These are phyloP conservation scores for Ophiostoma sp. DNA, from an alignment of 2,329 filamentous ascomycete species.

Conservation along the genomic window DNA sequence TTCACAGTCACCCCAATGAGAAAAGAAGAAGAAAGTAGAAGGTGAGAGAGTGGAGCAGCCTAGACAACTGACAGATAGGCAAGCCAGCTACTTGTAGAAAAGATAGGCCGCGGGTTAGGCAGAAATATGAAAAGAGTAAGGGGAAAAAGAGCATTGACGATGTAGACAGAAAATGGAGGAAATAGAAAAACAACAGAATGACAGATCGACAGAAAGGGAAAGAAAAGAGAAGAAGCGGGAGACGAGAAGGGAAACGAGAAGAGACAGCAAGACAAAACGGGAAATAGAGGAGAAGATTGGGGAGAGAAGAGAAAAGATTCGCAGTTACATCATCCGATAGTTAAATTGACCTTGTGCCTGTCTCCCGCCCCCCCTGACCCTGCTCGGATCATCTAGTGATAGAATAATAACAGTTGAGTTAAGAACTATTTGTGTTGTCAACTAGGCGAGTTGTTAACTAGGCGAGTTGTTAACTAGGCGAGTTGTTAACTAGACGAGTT, in stretches of 20 bases:
- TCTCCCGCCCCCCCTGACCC: slow-evolving; percentile 10
- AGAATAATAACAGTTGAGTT: background rate
- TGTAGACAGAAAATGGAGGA: background rate
- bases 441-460: background rate
- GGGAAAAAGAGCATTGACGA: slow-evolving; percentile 11
- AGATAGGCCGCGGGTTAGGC: background rate
- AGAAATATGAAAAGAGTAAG: background rate
- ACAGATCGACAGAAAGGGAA: background rate
- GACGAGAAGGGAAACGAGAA: background rate
- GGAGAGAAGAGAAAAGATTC: slow-evolving; percentile 7
- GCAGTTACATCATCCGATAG: slow-evolving; percentile 10
- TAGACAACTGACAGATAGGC: background rate
- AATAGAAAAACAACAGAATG: background rate
- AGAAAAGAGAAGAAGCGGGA: background rate
- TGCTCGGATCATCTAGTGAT: slow-evolving; percentile 12
- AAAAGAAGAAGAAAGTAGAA: background rate
- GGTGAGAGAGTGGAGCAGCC: background rate
- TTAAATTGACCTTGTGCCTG: background rate
- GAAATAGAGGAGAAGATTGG: background rate
- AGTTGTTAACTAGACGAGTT: slow-evolving; percentile 5
- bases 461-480: background rate
- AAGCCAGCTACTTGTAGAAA: background rate
- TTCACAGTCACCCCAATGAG: background rate
- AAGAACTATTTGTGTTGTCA: background rate
- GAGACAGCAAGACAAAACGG: background rate